Conservation (phyloP, 371 early-diverging fungal species). For the Mortierella sp. region DNA sequence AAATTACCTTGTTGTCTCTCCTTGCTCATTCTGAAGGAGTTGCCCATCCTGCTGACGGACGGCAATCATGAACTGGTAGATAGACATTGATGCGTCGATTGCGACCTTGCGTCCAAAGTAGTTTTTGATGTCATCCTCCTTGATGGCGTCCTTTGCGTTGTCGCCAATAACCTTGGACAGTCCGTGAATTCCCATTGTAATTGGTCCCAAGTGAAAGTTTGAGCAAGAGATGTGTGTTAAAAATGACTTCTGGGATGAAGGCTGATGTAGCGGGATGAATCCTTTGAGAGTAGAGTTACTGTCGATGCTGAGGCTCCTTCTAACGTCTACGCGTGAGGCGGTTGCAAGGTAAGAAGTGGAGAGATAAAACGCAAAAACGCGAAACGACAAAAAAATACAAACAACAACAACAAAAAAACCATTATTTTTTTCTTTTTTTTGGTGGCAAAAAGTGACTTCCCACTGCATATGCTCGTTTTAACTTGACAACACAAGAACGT, state of each 20-base stretch:
- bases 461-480: neutral
- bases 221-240: neutral
- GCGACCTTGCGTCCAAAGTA: constrained; percentile 98
- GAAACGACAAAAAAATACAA: constrained; percentile 3
- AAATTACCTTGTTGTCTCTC: constrained; percentile 91
- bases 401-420: neutral
- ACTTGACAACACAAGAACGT: too few relatives aligned
- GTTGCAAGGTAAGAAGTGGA: neutral
- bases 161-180: constrained; percentile 96
- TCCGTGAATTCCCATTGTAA: constrained; percentile 92
- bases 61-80: constrained; percentile 99
- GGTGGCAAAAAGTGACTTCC: constrained; percentile 22
- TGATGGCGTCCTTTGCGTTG: constrained; percentile 89
- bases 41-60: constrained; percentile 95
- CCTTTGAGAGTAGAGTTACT: neutral
- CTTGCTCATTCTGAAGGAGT: constrained; percentile 88
- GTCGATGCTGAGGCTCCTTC: neutral
- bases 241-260: neutral
- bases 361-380: neutral
- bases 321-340: neutral
- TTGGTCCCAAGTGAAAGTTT: constrained; percentile 22
- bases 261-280: neutral
- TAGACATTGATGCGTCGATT: constrained; percentile 98
- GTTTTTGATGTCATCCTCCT: constrained; percentile 86
- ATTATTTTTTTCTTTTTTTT: neutral